phyloP scores from a whole-genome alignment of 2,329 filamentous ascomycete species.

The Magnaporthiopsis rhizophila region DNA sequence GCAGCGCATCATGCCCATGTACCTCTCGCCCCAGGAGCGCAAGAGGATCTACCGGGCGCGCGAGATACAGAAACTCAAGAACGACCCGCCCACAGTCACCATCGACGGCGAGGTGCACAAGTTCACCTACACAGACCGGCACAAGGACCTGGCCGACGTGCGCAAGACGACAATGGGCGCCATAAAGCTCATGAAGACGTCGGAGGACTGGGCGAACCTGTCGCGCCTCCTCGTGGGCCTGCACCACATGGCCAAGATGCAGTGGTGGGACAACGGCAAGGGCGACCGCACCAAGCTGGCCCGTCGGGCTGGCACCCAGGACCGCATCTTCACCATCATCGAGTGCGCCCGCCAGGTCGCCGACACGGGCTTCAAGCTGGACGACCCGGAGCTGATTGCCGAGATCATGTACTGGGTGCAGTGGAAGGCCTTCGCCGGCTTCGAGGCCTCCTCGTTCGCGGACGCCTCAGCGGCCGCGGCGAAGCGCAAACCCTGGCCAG shows the following conservation, averaged over 20 bases:
- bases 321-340: constrained; percentile 37
- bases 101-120: constrained; percentile 47
- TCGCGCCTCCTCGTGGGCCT: constrained; percentile 41
- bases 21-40: constrained; percentile 45
- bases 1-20: constrained; percentile 53
- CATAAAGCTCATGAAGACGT: constrained; percentile 36
- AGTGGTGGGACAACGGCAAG: constrained; percentile 17
- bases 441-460: constrained; percentile 20
- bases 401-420: constrained; percentile 30
- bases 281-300: constrained; percentile 30
- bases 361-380: constrained; percentile 37
- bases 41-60: constrained; percentile 42
- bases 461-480: constrained; percentile 20
- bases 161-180: constrained; percentile 28
- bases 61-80: constrained; percentile 38
- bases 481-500: constrained; percentile 4
- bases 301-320: constrained; percentile 30
- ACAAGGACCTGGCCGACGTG: constrained; percentile 34
- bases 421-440: constrained; percentile 31
- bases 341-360: constrained; percentile 39
- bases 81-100: constrained; percentile 49
- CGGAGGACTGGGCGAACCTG: constrained; percentile 45
- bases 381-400: constrained; percentile 31
- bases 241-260: constrained; percentile 32
- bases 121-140: constrained; percentile 39